Conservation (phyloP, 1,139 yeast species). For the Groenewaldozyma auringiensis region DNA sequence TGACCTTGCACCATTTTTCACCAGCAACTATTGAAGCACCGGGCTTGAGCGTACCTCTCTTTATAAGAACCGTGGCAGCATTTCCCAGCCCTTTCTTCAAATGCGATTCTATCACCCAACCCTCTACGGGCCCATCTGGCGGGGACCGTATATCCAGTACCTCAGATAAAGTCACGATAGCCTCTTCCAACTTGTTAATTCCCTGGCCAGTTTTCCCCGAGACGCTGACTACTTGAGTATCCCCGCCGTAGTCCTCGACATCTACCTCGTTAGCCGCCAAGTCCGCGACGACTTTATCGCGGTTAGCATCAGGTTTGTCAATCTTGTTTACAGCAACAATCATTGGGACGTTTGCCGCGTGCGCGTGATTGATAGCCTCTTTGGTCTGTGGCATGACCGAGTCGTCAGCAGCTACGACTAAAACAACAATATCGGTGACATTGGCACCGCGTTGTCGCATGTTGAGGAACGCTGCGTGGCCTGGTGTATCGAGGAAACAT, state of each 20-base stretch:
- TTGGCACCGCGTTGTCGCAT: slow-evolving; percentile 97
- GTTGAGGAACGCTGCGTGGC: slow-evolving; percentile 93
- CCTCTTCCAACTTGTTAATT: slow-evolving; percentile 85
- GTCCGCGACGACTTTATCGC: slow-evolving; percentile 69
- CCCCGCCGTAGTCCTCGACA: slow-evolving; percentile 93
- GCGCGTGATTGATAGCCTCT: slow-evolving; percentile 92
- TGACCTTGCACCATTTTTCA: slow-evolving; percentile 74
- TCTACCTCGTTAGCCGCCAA: slow-evolving; percentile 71
- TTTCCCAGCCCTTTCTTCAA: slow-evolving; percentile 78
- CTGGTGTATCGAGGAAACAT: slow-evolving; percentile 94
- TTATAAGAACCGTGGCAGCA: slow-evolving; percentile 75
- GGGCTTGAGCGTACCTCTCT: slow-evolving; percentile 64
- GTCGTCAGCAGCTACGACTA: slow-evolving; percentile 98
- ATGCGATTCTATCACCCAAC: slow-evolving; percentile 85
- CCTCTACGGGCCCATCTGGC: slow-evolving; percentile 50
- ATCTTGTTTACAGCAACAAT: slow-evolving; percentile 91
- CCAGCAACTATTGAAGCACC: slow-evolving; percentile 81
- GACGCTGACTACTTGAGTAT: slow-evolving; percentile 79
- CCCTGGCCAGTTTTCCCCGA: slow-evolving; percentile 82
- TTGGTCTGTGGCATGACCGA: slow-evolving; percentile 96
- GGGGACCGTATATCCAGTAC: slow-evolving; percentile 72
- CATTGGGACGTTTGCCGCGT: slow-evolving; percentile 73
- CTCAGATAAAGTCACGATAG: slow-evolving; percentile 78
- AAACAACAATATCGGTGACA: slow-evolving; percentile 82
- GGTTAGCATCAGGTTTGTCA: slow-evolving; percentile 69